Conservation (phyloP, 129 eudicot genomes). For the Apium graveolens region DNA sequence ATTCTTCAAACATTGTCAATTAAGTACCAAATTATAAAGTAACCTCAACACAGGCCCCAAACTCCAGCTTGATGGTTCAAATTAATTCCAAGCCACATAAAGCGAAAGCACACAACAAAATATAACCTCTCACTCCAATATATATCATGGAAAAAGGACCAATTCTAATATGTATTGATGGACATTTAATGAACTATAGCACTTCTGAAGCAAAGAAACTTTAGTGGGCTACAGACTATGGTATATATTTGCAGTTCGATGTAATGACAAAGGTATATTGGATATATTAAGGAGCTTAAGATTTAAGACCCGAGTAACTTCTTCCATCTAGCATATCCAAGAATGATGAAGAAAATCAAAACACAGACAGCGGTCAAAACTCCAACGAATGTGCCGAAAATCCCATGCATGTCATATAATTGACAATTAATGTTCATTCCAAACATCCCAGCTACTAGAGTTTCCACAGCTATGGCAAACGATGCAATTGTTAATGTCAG, state of each 20-base stretch:
- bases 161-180: background rate
- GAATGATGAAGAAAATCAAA: constrained; percentile 48
- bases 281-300: constrained; percentile 25
- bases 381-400: constrained; percentile 45
- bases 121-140: background rate
- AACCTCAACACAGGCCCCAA: background rate
- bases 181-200: background rate
- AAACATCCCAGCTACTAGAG: constrained; percentile 62
- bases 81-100: background rate
- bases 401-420: constrained; percentile 26
- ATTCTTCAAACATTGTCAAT: background rate
- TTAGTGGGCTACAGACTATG: background rate
- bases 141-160: background rate
- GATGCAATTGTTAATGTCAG: constrained; percentile 78
- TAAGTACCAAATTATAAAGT: background rate
- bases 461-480: constrained; percentile 78
- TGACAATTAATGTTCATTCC: constrained; percentile 84
- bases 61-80: background rate
- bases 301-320: constrained; percentile 82
- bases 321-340: constrained; percentile 95
- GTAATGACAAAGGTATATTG: background rate
- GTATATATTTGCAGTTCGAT: background rate
- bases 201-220: background rate
- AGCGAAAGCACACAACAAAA: background rate
- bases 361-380: constrained; percentile 40